Base-by-base conservation (phyloP, 305 asterid genomes). In the Lippia alba region DNA sequence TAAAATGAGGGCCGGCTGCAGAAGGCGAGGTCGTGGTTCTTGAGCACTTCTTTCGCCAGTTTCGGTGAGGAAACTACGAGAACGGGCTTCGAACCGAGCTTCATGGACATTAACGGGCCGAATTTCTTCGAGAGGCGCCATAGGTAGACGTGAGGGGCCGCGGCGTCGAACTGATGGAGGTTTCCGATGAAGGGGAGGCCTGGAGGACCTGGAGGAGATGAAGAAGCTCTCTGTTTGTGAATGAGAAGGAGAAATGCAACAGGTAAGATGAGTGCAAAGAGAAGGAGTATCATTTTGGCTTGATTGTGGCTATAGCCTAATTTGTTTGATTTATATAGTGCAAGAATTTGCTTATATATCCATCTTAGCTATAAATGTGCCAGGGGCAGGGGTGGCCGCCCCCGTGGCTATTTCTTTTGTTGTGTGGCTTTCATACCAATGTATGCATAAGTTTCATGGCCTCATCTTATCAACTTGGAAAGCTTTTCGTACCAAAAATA, bases 151-250 rank as follows among this genome's bases (percentile, higher is more conserved):
- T 81, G 87, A 9, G 84, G 82, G 2, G 64, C 8, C 0, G 53
- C 15, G n/a, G 54, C 40, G 56, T 54, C 54, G 16, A 86, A 48
- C 0, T 83, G 85, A 57, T 49, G 82, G 32, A 86, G 76, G 80
- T 83, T 86, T 54, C 91, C 87, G 7, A 86, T 66, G 45, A 83
- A 12, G 51, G 91, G 91, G 8, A 86, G 78, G 33, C 84, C 74
- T 8, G 61, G 73, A 4, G 91, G 88, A 14, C 85, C 88, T 0
- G 91, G 86, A 3, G 81, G 88, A 14, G 1, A 34, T 34, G 3
- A 12, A 51, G 19, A 64, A 16, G 57, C n/a, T 3, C 12, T 65
- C 1, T 41, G 5, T 62, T 3, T 75, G 41, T n/a, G 49, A 48
- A 64, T 57, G 64, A 70, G 45, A 33, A 64, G n/a, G 17, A 77